These are phyloP conservation scores for Rosa hybrid DNA, from an alignment of 331 rosid genomes.

Conservation along the genomic window DNA sequence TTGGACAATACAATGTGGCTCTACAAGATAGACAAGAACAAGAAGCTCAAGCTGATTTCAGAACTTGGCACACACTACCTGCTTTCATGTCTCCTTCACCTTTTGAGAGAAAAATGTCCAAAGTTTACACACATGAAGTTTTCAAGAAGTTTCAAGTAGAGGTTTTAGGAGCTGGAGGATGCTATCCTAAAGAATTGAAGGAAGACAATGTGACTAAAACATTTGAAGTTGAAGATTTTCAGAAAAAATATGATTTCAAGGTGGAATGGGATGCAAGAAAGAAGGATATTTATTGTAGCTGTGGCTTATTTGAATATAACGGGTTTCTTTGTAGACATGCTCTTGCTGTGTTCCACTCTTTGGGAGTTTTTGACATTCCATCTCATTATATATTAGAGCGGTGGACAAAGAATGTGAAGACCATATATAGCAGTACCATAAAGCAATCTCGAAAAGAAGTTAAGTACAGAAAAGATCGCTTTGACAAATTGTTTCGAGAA, in stretches of 20 bases:
- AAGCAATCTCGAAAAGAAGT: neutral
- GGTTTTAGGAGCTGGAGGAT: neutral
- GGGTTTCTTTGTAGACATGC: neutral
- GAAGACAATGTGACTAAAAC: neutral
- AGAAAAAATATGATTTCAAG: neutral
- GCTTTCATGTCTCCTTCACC: neutral
- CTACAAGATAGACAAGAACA: neutral
- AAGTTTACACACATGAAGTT: neutral
- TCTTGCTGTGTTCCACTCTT: neutral
- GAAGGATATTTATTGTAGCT: too few species aligned
- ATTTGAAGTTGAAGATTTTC: neutral
- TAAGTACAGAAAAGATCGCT: neutral
- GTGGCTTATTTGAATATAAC: too few species aligned
- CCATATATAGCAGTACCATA: neutral
- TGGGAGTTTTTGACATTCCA: neutral
- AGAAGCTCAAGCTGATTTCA: neutral
- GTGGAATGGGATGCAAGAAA: neutral
- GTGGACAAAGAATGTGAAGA: neutral
- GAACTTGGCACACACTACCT: neutral
- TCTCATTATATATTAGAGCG: neutral
- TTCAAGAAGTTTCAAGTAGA: neutral
- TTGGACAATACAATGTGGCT: neutral
- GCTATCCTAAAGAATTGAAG: neutral
- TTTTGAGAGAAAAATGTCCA: neutral
- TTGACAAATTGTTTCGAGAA: neutral